These are phyloP conservation scores for Artomyces pyxidatus DNA, from an alignment of 768 basidiomycete species.

Conservation along the genomic window DNA sequence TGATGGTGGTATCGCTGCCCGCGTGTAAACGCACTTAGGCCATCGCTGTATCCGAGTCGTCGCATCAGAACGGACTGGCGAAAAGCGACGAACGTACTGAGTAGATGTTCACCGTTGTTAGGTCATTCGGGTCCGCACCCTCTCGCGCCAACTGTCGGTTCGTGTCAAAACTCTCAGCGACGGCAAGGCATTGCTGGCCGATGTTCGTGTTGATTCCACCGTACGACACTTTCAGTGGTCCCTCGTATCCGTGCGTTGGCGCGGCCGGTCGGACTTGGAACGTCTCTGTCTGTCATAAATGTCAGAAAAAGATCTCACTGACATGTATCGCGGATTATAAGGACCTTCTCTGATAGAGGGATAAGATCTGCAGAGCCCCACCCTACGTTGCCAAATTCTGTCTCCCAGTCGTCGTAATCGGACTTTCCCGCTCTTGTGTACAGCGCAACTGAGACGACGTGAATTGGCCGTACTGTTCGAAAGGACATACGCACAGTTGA, in stretches of 20 bases:
- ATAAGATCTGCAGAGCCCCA: constrained; percentile 54
- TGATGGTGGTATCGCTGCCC: no score
- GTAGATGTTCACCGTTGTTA: constrained; percentile 20
- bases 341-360: constrained; percentile 50
- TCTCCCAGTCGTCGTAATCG: constrained; percentile 60
- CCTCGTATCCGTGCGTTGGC: constrained; percentile 36
- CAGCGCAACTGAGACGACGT: constrained; percentile 21
- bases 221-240: constrained; percentile 35
- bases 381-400: constrained; percentile 40
- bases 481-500: constrained; percentile 37
- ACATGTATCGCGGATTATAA: not conserved
- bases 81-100: constrained; percentile 13
- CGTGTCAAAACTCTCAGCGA: constrained; percentile 19
- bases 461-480: not conserved
- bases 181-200: constrained; percentile 20
- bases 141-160: constrained; percentile 14
- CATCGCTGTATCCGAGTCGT: constrained; percentile 33
- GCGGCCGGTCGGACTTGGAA: constrained; percentile 24
- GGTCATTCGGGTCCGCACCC: constrained; percentile 15
- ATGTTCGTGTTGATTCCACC: constrained; percentile 19
- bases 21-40: constrained; percentile 48
- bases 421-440: constrained; percentile 54
- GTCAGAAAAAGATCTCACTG: not conserved
- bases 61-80: not conserved
- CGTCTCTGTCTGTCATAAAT: constrained; percentile 27